Percentiles rank a stretch among this genome's conserved stretches.
Conservation (phyloP, 768 basidiomycete species). For the Tricholoma furcatifolium region DNA sequence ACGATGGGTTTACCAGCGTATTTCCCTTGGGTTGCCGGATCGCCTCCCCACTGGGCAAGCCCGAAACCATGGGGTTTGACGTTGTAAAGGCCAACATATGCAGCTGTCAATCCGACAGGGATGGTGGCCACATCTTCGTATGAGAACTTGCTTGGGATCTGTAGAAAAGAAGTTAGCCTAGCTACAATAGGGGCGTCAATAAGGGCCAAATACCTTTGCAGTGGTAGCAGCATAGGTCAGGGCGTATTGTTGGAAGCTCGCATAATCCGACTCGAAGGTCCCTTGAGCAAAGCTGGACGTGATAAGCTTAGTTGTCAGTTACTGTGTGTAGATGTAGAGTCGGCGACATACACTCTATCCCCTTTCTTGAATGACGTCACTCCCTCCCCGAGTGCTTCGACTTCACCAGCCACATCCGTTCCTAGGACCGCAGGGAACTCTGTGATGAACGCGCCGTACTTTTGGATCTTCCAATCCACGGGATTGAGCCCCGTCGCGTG, state of each 20-base stretch:
- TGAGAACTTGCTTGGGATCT: slow-evolving; percentile 37
- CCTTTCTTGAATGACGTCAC: slow-evolving; percentile 50
- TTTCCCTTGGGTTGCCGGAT: slow-evolving; percentile 21
- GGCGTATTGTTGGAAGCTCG: slow-evolving; percentile 45
- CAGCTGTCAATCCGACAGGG: slow-evolving; percentile 37
- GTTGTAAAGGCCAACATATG: slow-evolving; percentile 34
- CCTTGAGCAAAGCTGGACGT: slow-evolving; percentile 38
- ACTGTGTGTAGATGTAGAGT: not conserved
- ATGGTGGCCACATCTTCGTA: slow-evolving; percentile 41
- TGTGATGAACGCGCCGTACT: slow-evolving; percentile 34
- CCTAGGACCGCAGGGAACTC: slow-evolving; percentile 49
- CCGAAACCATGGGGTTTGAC: slow-evolving; percentile 20
- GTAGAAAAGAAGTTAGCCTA: not conserved
- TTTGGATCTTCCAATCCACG: slow-evolving; percentile 51
- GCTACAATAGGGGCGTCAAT: not conserved
- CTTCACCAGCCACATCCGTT: slow-evolving; percentile 48
- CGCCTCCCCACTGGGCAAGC: slow-evolving; percentile 26
- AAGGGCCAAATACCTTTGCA: slow-evolving; percentile 31
- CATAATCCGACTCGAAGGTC: slow-evolving; percentile 33
- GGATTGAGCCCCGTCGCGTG: slow-evolving; percentile 44
- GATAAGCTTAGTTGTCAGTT: not conserved
- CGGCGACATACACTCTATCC: slow-evolving; percentile 46
- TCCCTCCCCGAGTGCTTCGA: slow-evolving; percentile 49
- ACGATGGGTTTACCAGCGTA: slow-evolving; percentile 30
- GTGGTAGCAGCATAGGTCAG: slow-evolving; percentile 37